phyloP scores from a whole-genome alignment of 2,329 filamentous ascomycete species.

The Microcera coccophila region DNA sequence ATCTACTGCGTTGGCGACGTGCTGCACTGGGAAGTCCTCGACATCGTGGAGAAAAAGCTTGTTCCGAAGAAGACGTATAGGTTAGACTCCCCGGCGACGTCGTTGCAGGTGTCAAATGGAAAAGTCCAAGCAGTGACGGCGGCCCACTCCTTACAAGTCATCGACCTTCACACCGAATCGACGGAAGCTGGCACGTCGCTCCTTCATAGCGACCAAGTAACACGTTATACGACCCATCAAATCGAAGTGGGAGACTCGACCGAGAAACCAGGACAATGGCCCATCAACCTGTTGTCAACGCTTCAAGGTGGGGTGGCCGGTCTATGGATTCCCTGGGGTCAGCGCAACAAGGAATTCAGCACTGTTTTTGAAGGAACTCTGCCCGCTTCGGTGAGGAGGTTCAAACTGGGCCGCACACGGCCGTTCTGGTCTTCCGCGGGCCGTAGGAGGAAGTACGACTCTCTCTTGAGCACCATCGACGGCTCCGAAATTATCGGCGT shows the following conservation, averaged over 20 bases:
- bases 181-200: conserved; percentile 35
- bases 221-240: conserved; percentile 43
- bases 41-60: conserved; percentile 49
- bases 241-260: conserved; percentile 40
- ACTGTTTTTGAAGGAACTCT: conserved; percentile 55
- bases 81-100: conserved; percentile 51
- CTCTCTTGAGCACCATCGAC: conserved; percentile 40
- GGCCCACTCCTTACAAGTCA: conserved; percentile 53
- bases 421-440: conserved; percentile 45
- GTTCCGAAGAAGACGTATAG: conserved; percentile 43
- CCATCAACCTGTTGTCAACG: conserved; percentile 48
- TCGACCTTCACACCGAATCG: conserved; percentile 44
- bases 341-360: conserved; percentile 39
- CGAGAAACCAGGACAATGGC: conserved; percentile 29
- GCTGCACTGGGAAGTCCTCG: conserved; percentile 55
- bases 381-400: conserved; percentile 53
- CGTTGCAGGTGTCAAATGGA: conserved; percentile 44
- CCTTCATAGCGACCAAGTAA: conserved; percentile 44
- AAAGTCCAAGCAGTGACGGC: conserved; percentile 51
- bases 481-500: conserved; percentile 59
- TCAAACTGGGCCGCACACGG: conserved; percentile 51
- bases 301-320: conserved; percentile 45
- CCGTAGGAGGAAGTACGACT: conserved; percentile 38
- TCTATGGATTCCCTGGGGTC: conserved; percentile 47
- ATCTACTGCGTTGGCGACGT: conserved; percentile 52